Conservation (phyloP, 495 filamentous ascomycete genomes). For the Aspergillus nanangensis region DNA sequence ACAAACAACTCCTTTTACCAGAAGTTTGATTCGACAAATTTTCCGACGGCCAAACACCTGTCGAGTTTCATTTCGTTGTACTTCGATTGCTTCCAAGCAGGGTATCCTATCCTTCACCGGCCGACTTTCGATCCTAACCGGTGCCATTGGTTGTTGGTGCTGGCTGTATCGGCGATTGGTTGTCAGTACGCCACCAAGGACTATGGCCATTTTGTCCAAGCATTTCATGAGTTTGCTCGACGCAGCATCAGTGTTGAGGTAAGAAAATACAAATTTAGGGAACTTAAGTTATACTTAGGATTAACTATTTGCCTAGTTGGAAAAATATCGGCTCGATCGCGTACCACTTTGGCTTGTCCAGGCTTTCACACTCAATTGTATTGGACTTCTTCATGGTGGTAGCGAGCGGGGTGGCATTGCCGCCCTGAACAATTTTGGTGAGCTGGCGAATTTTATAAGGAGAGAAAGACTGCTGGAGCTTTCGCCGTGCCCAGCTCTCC, state of each 20-base stretch:
- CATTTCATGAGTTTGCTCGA: constrained; percentile 43
- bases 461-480: constrained; percentile 20
- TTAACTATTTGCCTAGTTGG: constrained; percentile 19
- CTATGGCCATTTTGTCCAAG: constrained; percentile 21
- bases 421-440: constrained; percentile 25
- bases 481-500: neutral
- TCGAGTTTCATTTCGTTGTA: constrained; percentile 30
- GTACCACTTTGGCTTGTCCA: constrained; percentile 34
- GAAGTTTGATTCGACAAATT: constrained; percentile 30
- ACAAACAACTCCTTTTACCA: constrained; percentile 29
- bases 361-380: constrained; percentile 33
- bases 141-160: constrained; percentile 38
- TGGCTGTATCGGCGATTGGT: constrained; percentile 44
- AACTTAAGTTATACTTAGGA: neutral
- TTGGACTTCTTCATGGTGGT: constrained; percentile 37
- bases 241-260: constrained; percentile 36
- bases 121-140: constrained; percentile 33
- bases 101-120: constrained; percentile 44
- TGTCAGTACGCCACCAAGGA: constrained; percentile 30
- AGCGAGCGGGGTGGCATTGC: constrained; percentile 23
- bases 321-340: constrained; percentile 12
- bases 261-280: neutral
- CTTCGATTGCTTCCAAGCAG: constrained; percentile 36
- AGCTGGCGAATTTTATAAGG: constrained; percentile 27
- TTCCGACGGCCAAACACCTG: constrained; percentile 29